phyloP scores from a whole-genome alignment of 768 basidiomycete species.

The Sporobolomyces phaffii region DNA sequence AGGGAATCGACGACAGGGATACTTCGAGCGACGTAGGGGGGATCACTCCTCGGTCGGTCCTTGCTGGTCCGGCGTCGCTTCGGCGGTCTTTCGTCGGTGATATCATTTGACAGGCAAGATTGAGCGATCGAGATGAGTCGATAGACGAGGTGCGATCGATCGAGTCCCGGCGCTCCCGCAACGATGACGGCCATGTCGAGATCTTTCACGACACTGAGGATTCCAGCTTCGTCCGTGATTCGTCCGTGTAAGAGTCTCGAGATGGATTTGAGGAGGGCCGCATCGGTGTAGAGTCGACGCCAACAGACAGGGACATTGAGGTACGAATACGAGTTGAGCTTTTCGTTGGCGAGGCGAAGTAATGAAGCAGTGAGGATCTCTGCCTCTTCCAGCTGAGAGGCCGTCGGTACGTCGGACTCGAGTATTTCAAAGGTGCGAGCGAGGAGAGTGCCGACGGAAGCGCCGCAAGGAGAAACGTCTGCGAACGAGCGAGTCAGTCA shows the following conservation, averaged over 20 bases:
- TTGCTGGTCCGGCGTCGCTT: too few species aligned
- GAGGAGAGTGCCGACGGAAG: neutral
- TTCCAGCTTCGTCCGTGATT: neutral
- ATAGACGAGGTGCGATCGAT: conserved; percentile 59
- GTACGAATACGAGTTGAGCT: conserved; percentile 52
- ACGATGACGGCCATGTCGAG: conserved; percentile 79
- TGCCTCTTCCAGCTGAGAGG: neutral
- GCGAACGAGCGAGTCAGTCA: neutral
- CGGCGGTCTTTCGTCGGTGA: neutral
- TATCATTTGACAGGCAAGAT: conserved; percentile 16
- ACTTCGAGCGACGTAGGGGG: conserved; percentile 36
- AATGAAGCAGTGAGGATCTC: conserved; percentile 43
- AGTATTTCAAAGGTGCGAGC: neutral
- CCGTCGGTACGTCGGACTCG: neutral
- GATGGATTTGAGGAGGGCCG: conserved; percentile 55
- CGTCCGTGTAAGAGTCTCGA: conserved; percentile 13
- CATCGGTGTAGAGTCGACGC: conserved; percentile 63
- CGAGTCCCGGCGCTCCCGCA: conserved; percentile 65
- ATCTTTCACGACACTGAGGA: conserved; percentile 51
- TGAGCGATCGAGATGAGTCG: conserved; percentile 63
- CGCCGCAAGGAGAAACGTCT: neutral
- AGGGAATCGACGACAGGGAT: conserved; percentile 48
- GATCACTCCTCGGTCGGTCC: neutral
- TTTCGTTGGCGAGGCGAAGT: conserved; percentile 52
- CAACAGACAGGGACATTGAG: conserved; percentile 40